Conservation (phyloP, 345 rosid genomes). For the Melaleuca quinquenervia region DNA sequence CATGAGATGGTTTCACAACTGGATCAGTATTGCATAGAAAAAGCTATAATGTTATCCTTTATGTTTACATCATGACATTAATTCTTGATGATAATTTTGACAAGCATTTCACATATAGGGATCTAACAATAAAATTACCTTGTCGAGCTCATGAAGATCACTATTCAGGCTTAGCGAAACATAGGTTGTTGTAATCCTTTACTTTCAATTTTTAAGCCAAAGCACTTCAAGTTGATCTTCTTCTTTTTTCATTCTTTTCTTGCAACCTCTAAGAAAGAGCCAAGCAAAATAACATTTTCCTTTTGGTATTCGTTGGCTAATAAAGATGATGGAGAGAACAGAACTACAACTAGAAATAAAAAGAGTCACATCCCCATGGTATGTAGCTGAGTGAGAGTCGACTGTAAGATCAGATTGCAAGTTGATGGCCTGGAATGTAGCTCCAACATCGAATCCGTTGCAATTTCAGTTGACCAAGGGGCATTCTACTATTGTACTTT, state of each 20-base stretch:
- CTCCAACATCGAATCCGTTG: neutral
- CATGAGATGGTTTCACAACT: neutral
- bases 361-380: neutral
- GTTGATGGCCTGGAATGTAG: neutral
- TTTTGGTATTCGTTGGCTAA: neutral
- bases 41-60: neutral
- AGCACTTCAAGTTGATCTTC: neutral
- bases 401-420: neutral
- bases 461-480: neutral
- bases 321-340: no score
- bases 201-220: neutral
- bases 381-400: neutral
- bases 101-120: neutral
- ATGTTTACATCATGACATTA: neutral
- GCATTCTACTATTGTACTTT: neutral
- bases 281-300: neutral
- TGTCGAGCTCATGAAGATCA: neutral
- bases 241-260: neutral
- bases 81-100: neutral
- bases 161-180: neutral
- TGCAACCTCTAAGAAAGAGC: neutral
- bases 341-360: neutral
- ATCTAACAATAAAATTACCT: neutral
- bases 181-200: neutral
- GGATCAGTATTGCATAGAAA: neutral